These are phyloP conservation scores for Tetrapyrgos nigripes DNA, from an alignment of 1,284 basidiomycete species.

Conservation along the genomic window DNA sequence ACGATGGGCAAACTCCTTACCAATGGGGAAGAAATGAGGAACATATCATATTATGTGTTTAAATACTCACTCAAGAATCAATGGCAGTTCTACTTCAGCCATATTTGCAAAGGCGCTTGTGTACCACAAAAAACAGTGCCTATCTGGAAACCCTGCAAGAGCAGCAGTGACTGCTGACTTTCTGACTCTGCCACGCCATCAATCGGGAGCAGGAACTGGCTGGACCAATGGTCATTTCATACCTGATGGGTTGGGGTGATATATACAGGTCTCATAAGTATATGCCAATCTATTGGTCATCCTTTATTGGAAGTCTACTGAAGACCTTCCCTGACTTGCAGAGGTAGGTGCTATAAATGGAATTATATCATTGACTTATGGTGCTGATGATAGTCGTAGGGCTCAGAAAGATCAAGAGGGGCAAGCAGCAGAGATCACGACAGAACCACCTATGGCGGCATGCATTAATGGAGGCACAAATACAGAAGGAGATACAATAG, in stretches of 20 bases:
- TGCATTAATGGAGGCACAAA: background rate
- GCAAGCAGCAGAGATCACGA: too few species aligned
- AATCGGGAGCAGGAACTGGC: slow-evolving; percentile 39
- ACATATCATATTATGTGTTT: slow-evolving; percentile 31
- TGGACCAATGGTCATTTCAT: slow-evolving; percentile 35
- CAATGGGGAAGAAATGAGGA: slow-evolving; percentile 30
- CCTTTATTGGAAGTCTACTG: slow-evolving; percentile 23
- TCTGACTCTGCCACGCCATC: slow-evolving; percentile 29
- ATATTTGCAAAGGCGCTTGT: slow-evolving; percentile 34
- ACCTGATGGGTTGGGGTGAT: slow-evolving; percentile 43
- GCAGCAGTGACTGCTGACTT: slow-evolving; percentile 27
- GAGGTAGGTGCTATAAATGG: too few species aligned
- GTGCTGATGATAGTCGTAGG: too few species aligned
- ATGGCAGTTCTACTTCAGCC: slow-evolving; percentile 34
- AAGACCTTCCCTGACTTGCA: slow-evolving; percentile 18
- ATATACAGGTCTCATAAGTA: slow-evolving; percentile 38
- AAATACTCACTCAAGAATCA: slow-evolving; percentile 38
- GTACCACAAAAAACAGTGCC: slow-evolving; percentile 27
- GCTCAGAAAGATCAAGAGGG: too few species aligned
- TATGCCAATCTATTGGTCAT: slow-evolving; percentile 36
- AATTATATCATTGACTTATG: too few species aligned
- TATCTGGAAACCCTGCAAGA: slow-evolving; percentile 22
- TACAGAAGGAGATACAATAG: too few species aligned
- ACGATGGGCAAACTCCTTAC: slow-evolving; percentile 36
- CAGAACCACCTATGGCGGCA: background rate